Evolutionary conservation across 345 rosid genomes (phyloP).

Genomic region (Ceriops decandra): DNA sequence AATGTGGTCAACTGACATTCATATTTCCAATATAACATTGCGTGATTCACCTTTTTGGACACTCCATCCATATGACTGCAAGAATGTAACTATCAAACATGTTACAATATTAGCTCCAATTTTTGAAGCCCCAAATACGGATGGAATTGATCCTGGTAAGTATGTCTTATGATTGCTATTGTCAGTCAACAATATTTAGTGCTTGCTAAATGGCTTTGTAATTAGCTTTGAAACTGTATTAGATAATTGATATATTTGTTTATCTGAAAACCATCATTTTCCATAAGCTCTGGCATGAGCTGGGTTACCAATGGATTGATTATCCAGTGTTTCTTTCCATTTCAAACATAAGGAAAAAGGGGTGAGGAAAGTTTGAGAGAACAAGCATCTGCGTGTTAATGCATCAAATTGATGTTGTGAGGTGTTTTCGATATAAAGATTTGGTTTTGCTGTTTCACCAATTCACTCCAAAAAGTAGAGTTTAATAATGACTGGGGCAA

Average conservation of each 20-base stretch:
- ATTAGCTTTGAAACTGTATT: slow-evolving; percentile 7
- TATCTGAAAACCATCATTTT: neutral
- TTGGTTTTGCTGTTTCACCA: neutral
- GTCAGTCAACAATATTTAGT: slow-evolving; percentile 2
- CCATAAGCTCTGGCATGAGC: neutral
- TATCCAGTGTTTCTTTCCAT: neutral
- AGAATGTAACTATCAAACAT: slow-evolving; percentile 65
- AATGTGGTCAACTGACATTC: slow-evolving; percentile 90
- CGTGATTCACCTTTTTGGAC: slow-evolving; percentile 98
- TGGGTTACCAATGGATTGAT: neutral
- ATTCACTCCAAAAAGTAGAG: neutral
- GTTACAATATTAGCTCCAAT: slow-evolving; percentile 86
- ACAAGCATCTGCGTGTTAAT: neutral
- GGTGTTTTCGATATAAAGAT: neutral
- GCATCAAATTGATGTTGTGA: neutral
- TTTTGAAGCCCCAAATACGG: slow-evolving; percentile 85
- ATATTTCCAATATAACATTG: slow-evolving; percentile 70
- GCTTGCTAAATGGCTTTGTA: neutral
- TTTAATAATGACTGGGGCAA: neutral
- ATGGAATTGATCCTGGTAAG: slow-evolving; percentile 96
- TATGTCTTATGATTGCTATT: slow-evolving; percentile 5
- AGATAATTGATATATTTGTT: neutral
- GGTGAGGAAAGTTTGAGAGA: neutral
- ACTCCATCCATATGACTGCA: slow-evolving; percentile 96
- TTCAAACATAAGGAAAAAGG: neutral